Conservation (phyloP, 148 eudicot genomes). For the Silene conica region DNA sequence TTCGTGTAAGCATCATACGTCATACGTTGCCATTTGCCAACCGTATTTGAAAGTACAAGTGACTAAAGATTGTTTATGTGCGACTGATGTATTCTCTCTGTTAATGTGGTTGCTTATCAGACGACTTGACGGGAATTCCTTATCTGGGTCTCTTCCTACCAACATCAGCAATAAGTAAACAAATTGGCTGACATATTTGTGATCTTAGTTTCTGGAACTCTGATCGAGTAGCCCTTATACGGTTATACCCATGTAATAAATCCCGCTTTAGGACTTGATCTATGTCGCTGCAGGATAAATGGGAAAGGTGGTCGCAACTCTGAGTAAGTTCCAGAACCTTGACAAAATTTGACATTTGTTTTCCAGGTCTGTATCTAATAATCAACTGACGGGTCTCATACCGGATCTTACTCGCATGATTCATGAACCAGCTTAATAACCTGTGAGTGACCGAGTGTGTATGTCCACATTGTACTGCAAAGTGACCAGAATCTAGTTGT, state of each 20-base stretch:
- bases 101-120: conserved; percentile 30
- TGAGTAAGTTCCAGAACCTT: background rate
- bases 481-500: background rate
- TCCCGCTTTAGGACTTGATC: no score
- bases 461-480: background rate
- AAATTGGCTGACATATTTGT: background rate
- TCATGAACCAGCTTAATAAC: conserved; percentile 45
- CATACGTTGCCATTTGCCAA: background rate
- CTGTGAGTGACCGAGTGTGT: conserved; percentile 47
- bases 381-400: conserved; percentile 45
- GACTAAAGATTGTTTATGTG: background rate
- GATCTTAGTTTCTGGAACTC: background rate
- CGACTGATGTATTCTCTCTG: no score
- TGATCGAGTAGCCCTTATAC: no score
- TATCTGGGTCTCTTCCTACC: conserved; percentile 52
- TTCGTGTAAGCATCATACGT: conserved; percentile 58
- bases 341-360: background rate
- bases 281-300: background rate
- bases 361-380: conserved; percentile 55
- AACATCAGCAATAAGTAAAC: conserved; percentile 53
- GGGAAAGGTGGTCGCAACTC: no score
- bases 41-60: background rate
- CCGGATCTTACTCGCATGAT: conserved; percentile 69
- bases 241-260: no score
- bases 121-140: conserved; percentile 61